phyloP scores from a whole-genome alignment of 768 basidiomycete genomes.

The Tylopilus rubrobrunneus region DNA sequence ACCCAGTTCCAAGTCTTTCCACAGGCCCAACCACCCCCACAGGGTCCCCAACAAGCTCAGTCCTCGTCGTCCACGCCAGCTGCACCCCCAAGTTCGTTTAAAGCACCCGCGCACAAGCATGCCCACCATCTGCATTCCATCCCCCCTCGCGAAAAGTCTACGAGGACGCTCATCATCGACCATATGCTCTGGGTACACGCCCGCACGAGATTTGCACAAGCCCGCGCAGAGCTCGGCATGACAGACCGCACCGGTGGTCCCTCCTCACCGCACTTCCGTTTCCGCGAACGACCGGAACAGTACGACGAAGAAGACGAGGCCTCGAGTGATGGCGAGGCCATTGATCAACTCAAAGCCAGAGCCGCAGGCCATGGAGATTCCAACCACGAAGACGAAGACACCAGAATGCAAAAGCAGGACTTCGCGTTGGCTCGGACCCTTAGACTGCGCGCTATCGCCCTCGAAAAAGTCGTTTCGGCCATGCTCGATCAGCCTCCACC shows the following conservation, averaged over 20 bases:
- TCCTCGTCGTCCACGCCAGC: slow-evolving; percentile 14
- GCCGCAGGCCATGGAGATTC: slow-evolving; percentile 46
- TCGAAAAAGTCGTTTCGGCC: slow-evolving; percentile 76
- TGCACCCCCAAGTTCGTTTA: slow-evolving; percentile 37
- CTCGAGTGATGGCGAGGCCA: slow-evolving; percentile 60
- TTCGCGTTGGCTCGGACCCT: slow-evolving; percentile 58
- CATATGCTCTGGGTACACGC: slow-evolving; percentile 85
- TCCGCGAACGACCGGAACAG: slow-evolving; percentile 68
- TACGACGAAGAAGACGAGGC: slow-evolving; percentile 73
- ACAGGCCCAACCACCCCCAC: slow-evolving; percentile 8
- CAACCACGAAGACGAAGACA: slow-evolving; percentile 57
- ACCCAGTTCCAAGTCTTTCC: slow-evolving; percentile 18
- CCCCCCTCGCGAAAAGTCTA: slow-evolving; percentile 85
- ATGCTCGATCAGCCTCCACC: slow-evolving; percentile 81
- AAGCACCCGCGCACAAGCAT: slow-evolving; percentile 79
- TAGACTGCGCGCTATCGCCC: slow-evolving; percentile 70
- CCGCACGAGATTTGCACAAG: slow-evolving; percentile 77
- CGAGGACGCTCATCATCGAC: slow-evolving; percentile 81
- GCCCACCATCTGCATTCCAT: slow-evolving; percentile 86
- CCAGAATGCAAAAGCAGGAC: slow-evolving; percentile 54
- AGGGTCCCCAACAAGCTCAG: slow-evolving; percentile 5
- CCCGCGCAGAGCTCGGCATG: slow-evolving; percentile 83
- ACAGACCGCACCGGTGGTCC: slow-evolving; percentile 74
- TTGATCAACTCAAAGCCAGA: slow-evolving; percentile 43
- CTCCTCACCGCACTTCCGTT: slow-evolving; percentile 53